These are phyloP conservation scores for Vaccinium darrowii DNA, from an alignment of 148 eudicot genomes.

Conservation along the genomic window DNA sequence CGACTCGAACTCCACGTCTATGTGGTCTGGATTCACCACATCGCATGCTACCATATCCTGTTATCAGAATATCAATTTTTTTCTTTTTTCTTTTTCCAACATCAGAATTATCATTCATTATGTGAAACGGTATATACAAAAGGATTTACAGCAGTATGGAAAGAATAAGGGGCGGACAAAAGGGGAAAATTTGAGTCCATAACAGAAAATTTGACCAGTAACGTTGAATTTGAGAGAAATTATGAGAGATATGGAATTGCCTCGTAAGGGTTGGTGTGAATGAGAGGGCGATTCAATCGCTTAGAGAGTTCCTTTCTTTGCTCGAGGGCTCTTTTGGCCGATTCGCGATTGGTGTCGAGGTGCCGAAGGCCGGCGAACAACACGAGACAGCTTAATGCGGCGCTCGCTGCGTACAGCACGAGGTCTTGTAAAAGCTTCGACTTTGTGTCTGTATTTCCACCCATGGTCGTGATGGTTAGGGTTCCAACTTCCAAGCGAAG, in stretches of 20 bases:
- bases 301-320: constrained; percentile 22
- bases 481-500: neutral
- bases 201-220: neutral
- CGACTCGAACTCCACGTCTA: constrained; percentile 66
- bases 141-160: no score
- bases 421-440: constrained; percentile 62
- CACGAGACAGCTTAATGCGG: constrained; percentile 70
- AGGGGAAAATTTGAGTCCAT: no score
- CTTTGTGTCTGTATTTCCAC: constrained; percentile 20
- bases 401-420: constrained; percentile 76
- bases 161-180: no score
- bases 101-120: no score
- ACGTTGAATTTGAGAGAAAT: neutral
- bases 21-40: constrained; percentile 83
- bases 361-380: constrained; percentile 59
- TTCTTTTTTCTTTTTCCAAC: no score
- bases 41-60: constrained; percentile 86
- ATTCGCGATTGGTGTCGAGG: constrained; percentile 80
- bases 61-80: neutral
- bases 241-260: neutral
- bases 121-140: no score
- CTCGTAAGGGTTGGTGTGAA: constrained; percentile 13
- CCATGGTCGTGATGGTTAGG: neutral
- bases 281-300: constrained; percentile 12
- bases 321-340: constrained; percentile 66